A percentile compares a stretch with the other conserved stretches of the same genome.
Conservation (phyloP, 2,329 filamentous ascomycete species). For the Talaromyces sp. region DNA sequence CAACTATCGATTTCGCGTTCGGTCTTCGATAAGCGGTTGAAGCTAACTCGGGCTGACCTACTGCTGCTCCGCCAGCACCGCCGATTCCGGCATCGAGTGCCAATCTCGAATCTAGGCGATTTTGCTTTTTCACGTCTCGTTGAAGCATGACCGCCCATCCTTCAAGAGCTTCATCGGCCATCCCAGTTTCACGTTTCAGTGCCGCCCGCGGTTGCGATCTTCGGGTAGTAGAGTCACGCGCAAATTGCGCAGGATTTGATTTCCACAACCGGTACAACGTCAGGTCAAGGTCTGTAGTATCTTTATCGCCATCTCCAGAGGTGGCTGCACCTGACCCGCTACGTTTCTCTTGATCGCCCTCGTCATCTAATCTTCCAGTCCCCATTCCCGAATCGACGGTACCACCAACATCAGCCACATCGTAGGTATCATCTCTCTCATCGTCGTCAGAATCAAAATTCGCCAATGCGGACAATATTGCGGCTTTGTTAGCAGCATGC, state of each 20-base stretch:
- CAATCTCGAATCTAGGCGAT: conserved; percentile 68
- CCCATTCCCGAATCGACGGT: conserved; percentile 63
- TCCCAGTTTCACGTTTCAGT: conserved; percentile 71
- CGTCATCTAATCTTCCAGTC: conserved; percentile 40
- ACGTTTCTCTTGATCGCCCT: conserved; percentile 56
- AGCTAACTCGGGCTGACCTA: conserved; percentile 60
- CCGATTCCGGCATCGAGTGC: conserved; percentile 59
- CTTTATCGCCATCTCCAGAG: conserved; percentile 18
- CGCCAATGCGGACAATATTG: conserved; percentile 82
- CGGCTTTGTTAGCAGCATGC: conserved; percentile 70
- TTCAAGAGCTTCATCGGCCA: conserved; percentile 92
- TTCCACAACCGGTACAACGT: conserved; percentile 70
- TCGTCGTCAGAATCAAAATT: conserved; percentile 93
- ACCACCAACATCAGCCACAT: conserved; percentile 85
- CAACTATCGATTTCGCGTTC: conserved; percentile 43
- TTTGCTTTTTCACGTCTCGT: conserved; percentile 66
- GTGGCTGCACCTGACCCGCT: background rate
- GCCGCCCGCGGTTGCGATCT: conserved; percentile 60
- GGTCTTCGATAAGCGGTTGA: conserved; percentile 61
- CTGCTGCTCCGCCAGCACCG: conserved; percentile 21
- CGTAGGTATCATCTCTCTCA: conserved; percentile 95
- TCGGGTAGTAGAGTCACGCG: conserved; percentile 67
- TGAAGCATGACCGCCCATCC: conserved; percentile 87
- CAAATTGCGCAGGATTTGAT: conserved; percentile 63
- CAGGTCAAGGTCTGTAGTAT: conserved; percentile 55